Evolutionary conservation across 2,329 filamentous ascomycete species (phyloP), one percentile per base, ranked within the genome.

Genomic region (Aspergillus fumigatiaffinis): DNA sequence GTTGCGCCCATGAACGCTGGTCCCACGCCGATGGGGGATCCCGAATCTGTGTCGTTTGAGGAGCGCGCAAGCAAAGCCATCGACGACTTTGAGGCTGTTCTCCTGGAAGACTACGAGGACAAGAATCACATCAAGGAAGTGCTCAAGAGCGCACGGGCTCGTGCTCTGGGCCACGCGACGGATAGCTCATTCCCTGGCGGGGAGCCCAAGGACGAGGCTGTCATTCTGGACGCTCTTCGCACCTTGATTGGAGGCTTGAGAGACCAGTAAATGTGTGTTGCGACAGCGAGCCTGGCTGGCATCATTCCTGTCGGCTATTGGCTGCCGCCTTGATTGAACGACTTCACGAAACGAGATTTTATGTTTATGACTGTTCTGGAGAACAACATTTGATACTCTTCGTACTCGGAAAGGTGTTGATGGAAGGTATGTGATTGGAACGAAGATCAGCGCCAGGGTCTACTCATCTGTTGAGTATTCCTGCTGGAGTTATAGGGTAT

Each of bases 41-140:
- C 69, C 49, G 70, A 73, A 28, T 66, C 69, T 28, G 68, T 70
- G 3, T 73, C 71, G 14, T 77, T 77, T 66, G 69, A 68, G 53
- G 71, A 75, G 14, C 70, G 74, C 28, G 75, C 75, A 10, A 75
- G 73, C 63, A 76, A 77, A 63, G 75, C 75, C 23, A 77, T 77
- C 54, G 75, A 77, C 55, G 73, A 77, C 60, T 77, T 77, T 52
- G 75, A 77, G 57, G 71, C 73, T 20, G 74, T 77, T 12, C 69
- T 77, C 14, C 75, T 76, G 69, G 75, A 77, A 58, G 75, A 77
- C 57, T 77, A 76, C 53, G 74, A 77, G 55, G 75, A 77, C 58
- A 75, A 76, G 65, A 74, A 77, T 54, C 77, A 77, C 59, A 77
- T 77, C 61, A 73, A 73, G 26, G 73, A 76, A 61, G 75, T 77